Conservation (phyloP, 169 alveolate genomes). For the Condylostoma magnum region DNA sequence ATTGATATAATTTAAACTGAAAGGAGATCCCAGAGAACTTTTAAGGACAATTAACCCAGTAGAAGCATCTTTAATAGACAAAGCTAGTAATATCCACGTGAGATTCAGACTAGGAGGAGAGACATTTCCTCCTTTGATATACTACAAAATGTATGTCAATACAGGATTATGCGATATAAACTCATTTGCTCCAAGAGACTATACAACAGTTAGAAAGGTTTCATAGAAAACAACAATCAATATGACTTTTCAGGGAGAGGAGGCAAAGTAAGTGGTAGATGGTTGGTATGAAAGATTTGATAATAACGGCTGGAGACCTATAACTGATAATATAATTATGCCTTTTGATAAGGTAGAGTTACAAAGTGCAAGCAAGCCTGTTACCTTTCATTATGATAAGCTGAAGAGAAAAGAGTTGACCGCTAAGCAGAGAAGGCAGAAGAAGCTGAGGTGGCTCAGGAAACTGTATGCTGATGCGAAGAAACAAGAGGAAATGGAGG, state of each 20-base stretch:
- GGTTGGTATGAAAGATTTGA: constrained; percentile 81
- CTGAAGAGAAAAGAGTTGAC: constrained; percentile 21
- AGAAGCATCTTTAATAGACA: constrained; percentile 73
- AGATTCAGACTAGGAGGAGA: constrained; percentile 85
- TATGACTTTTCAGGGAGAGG: constrained; percentile 45
- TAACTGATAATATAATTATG: constrained; percentile 23
- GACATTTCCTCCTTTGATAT: constrained; percentile 79
- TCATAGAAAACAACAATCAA: constrained; percentile 41
- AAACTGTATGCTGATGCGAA: constrained; percentile 30
- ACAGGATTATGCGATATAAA: constrained; percentile 70
- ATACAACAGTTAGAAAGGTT: constrained; percentile 46
- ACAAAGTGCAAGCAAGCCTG: constrained; percentile 55
- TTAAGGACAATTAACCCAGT: constrained; percentile 70
- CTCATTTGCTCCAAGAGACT: constrained; percentile 81
- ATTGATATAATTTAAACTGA: constrained; percentile 59
- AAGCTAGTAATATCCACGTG: constrained; percentile 73
- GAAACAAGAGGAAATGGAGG: constrained; percentile 25
- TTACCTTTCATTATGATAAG: constrained; percentile 42
- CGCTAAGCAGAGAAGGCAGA: constrained; percentile 51
- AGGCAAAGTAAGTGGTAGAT: constrained; percentile 44
- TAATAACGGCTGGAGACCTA: constrained; percentile 86
- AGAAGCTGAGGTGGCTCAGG: constrained; percentile 60
- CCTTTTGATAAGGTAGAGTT: constrained; percentile 62
- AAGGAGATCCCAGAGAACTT: constrained; percentile 75
- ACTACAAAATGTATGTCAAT: constrained; percentile 76